Base-by-base conservation (phyloP, 1,284 basidiomycete genomes). In the Thelephora terrestris region DNA sequence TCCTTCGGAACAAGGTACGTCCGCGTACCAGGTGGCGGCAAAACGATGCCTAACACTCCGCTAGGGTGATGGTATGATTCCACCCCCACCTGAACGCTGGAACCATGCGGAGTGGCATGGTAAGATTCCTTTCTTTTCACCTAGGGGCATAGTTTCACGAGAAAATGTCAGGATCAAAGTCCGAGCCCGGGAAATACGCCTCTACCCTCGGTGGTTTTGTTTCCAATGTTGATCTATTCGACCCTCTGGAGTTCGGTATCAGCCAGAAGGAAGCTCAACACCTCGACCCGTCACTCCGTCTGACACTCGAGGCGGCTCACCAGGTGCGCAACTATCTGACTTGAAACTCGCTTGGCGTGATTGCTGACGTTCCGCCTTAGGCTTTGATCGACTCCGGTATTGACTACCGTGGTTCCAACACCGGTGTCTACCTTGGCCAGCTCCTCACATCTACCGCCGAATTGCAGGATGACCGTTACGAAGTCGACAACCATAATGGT, bases 311-410 rank as follows among this genome's bases (percentile, higher is more conserved):
- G 38, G 56, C 53, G 25, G 57, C 58, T 7, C 60, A 62, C 7
- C 55, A 60, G 29, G 60, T 63, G 10, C 5, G 42, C 14, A 12
- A 21, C 39, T 42, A 16, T 42, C 10, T n/a, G n/a, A 23, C n/a
- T 20, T 18, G 35, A 5, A 18, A 14, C 21, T 42, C 39, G 9
- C 39, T 42, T n/a, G 12, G 12, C 18, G 29, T 10, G 29, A 32
- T 42, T 16, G 20, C 10, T 42, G 12, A 42, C 21, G 2, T 7
- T 23, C n/a, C 12, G n/a, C 17, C 10, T 14, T 25, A 42, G 39
- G 62, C 61, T 5, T 50, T 67, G 12, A 57, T 64, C 49, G 58
- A 64, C 50, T 64, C 60, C 17, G 62, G 64, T 10, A 52, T 67
- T 4, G 61, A 66, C 46, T 65, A 59, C 52, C 56, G 57, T 43